Evolutionary conservation across 2,329 filamentous ascomycete species (phyloP), one percentile per base, ranked within the genome.

Genomic region (Neonectria neomacrospora): DNA sequence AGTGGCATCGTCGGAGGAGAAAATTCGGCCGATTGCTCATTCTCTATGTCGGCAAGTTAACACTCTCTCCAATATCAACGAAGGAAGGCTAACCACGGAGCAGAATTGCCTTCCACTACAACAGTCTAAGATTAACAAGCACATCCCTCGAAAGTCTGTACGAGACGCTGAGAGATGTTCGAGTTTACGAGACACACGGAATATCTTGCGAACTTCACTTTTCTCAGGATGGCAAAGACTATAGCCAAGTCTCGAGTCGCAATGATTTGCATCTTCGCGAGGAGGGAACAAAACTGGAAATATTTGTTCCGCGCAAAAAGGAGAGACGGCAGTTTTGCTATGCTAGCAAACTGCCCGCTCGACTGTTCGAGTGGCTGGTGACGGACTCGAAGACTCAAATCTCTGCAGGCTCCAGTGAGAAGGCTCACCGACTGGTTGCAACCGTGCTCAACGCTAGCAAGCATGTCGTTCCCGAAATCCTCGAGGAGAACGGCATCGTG

Each of bases 331-430:
- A 62, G 48, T 28, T 44, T 18, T 62, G 60, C 18, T 62, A 58
- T 20, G 60, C 54, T 10, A 34, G 54, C 16, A 61, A 45, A 11
- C 61, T 64, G 1, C 61, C 61, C 2, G 3, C 12, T 23, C 45
- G 20, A 5, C 56, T 64, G 28, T 60, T 48, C 10, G 47, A n/a
- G 22, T 64, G 61, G 57, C 39, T 64, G 10, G 56, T 64, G 57
- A 32, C 34, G 5, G 8, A 47, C 2, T 28, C 45, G 3, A 11
- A 5, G 1, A 45, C 34, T 5, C 9, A 18, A 16, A 48, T 5
- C 34, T 0, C 5, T 2, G 50, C 18, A 8, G 16, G 3, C 3
- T 9, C 23, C 0, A 26, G 26, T 5, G 52, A 61, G 47, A 61
- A 64, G 1, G 52, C 45, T 5, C 39, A 30, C 0, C 53, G 61